phyloP scores from a whole-genome alignment of 768 basidiomycete genomes.

The Piloderma croceum region DNA sequence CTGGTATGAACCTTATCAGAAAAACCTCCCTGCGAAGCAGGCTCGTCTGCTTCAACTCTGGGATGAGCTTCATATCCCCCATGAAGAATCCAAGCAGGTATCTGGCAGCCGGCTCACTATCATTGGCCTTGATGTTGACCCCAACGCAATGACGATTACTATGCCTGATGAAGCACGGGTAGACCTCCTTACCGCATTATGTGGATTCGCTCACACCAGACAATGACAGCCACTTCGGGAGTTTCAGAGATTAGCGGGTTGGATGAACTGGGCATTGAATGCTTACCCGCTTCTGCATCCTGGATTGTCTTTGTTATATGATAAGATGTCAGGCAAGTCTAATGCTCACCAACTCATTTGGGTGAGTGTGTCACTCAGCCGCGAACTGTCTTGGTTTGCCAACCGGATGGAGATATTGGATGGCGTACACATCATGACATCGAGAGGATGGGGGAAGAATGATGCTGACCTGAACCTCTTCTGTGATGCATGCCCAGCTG shows the following conservation, averaged over 20 bases:
- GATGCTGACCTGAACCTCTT: slow-evolving; percentile 5
- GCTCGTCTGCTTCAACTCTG: slow-evolving; percentile 19
- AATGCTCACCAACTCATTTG: slow-evolving; percentile 5
- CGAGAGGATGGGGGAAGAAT: slow-evolving; percentile 11
- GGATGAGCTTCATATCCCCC: slow-evolving; percentile 21
- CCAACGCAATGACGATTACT: too few species aligned
- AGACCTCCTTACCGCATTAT: slow-evolving; percentile 10
- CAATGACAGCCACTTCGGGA: slow-evolving; percentile 13
- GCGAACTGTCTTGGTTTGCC: slow-evolving; percentile 18
- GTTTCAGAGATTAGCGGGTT: slow-evolving; percentile 18
- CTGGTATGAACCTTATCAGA: slow-evolving; percentile 18
- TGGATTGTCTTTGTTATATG: slow-evolving; percentile 15
- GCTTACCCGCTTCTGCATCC: slow-evolving; percentile 20
- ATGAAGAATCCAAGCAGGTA: slow-evolving; percentile 20
- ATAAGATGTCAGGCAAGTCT: slow-evolving; percentile 19
- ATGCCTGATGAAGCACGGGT: slow-evolving; percentile 8
- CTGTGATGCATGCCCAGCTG: slow-evolving; percentile 1
- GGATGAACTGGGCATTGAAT: slow-evolving; percentile 26
- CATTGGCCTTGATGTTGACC: slow-evolving; percentile 30
- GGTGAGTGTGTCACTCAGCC: slow-evolving; percentile 12
- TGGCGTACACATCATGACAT: slow-evolving; percentile 9
- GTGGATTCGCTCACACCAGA: slow-evolving; percentile 8
- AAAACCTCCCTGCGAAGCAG: slow-evolving; percentile 18
- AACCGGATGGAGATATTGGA: slow-evolving; percentile 7
- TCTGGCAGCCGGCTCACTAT: slow-evolving; percentile 15